A percentile compares a stretch with the other conserved stretches of the same genome.
Conservation (phyloP, 1,284 basidiomycete genomes). For the Cryptococcus floricola region DNA sequence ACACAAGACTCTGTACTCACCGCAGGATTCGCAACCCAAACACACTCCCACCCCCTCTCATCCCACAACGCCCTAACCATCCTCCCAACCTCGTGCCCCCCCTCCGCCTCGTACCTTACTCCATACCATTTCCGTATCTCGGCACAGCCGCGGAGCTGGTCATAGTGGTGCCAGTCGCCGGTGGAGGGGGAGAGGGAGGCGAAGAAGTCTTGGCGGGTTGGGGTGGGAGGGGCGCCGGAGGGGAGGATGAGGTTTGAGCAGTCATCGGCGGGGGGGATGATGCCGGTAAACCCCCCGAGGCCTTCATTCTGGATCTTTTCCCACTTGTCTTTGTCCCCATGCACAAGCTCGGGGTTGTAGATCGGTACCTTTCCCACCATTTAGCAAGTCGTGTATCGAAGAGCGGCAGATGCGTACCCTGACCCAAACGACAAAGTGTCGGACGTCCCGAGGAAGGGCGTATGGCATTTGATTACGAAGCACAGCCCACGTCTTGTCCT, state of each 20-base stretch:
- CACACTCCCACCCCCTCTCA: constrained; percentile 45
- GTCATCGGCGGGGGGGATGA: constrained; percentile 15
- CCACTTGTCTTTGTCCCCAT: constrained; percentile 35
- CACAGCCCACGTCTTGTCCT: constrained; percentile 31
- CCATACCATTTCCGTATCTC: constrained; percentile 36
- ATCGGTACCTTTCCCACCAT: constrained; percentile 33
- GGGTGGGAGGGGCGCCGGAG: too few species aligned
- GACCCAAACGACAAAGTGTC: constrained; percentile 46
- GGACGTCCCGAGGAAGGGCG: constrained; percentile 41
- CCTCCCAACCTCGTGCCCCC: constrained; percentile 39
- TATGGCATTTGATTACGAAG: constrained; percentile 49
- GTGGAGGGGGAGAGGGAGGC: too few species aligned
- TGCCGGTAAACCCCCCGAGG: constrained; percentile 44
- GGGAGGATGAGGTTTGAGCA: too few species aligned
- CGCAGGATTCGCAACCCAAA: constrained; percentile 40
- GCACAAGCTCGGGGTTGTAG: constrained; percentile 38
- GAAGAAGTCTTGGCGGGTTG: too few species aligned
- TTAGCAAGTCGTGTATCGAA: too few species aligned
- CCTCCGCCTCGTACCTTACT: constrained; percentile 25
- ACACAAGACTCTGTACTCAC: constrained; percentile 20
- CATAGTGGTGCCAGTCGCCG: too few species aligned
- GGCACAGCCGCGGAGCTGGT: too few species aligned
- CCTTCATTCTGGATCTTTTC: constrained; percentile 35
- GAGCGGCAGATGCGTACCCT: constrained; percentile 25
- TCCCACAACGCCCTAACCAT: constrained; percentile 46